phyloP scores from a whole-genome alignment of 176 grass and related monocot species.

The Stipa capillata region DNA sequence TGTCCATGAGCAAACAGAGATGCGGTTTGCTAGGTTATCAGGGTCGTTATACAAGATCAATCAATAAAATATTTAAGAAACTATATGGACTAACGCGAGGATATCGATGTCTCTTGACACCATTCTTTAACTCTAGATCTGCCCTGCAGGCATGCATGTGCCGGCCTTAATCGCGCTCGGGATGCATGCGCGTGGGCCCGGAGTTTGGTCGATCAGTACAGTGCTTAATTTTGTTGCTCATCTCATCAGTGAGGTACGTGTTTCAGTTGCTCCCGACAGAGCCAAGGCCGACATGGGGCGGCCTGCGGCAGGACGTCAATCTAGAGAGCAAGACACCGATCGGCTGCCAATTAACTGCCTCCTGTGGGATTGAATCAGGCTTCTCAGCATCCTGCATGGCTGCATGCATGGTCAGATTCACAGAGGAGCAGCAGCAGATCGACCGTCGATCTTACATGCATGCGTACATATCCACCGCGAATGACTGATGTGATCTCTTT shows the following conservation, averaged over 20 bases:
- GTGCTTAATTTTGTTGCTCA: neutral
- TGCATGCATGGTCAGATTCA: neutral
- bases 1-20: too few species aligned
- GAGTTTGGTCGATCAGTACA: neutral
- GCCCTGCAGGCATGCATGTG: neutral
- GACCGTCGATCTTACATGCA: neutral
- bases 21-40: too few species aligned
- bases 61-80: too few species aligned
- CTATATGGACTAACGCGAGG: too few species aligned
- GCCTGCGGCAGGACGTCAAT: neutral
- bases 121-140: too few species aligned
- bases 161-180: neutral
- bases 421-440: neutral
- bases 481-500: neutral
- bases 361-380: neutral
- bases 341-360: neutral
- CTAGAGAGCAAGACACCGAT: neutral
- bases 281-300: neutral
- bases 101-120: too few species aligned
- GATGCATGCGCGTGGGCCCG: neutral
- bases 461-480: neutral
- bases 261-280: neutral
- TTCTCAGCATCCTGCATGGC: too few species aligned
- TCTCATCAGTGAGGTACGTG: neutral
- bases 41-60: too few species aligned